These are phyloP conservation scores for Cladosporium sp. DNA, from an alignment of 2,329 filamentous ascomycete genomes.

Conservation along the genomic window DNA sequence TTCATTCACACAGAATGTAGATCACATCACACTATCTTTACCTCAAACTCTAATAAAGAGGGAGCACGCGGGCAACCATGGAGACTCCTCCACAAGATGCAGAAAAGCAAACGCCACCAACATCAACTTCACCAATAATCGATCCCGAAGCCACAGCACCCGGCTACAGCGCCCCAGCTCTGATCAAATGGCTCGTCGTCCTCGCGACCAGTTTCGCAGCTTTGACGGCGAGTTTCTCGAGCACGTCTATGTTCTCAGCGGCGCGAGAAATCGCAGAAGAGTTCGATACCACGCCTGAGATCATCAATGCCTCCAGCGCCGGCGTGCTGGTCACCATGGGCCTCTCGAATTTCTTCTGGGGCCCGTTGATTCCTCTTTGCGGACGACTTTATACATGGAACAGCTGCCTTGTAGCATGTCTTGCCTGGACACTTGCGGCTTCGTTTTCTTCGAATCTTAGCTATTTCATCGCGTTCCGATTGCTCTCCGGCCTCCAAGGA, in stretches of 20 bases:
- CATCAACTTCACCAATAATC: slow-evolving; percentile 15
- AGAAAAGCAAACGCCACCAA: slow-evolving; percentile 22
- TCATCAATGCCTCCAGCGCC: slow-evolving; percentile 73
- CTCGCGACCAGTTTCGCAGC: slow-evolving; percentile 69
- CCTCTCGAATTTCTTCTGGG: slow-evolving; percentile 67
- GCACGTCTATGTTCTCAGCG: slow-evolving; percentile 70
- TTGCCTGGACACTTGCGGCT: slow-evolving; percentile 67
- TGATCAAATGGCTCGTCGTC: slow-evolving; percentile 63
- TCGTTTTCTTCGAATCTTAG: slow-evolving; percentile 68
- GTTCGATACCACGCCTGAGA: slow-evolving; percentile 63
- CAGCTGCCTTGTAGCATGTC: slow-evolving; percentile 61
- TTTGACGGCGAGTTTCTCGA: slow-evolving; percentile 71
- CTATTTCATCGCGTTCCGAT: slow-evolving; percentile 70
- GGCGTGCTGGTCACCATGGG: slow-evolving; percentile 72
- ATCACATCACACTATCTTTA: not conserved
- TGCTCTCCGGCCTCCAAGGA: slow-evolving; percentile 72
- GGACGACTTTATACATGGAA: slow-evolving; percentile 52
- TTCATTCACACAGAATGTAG: not conserved
- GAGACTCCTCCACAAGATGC: slow-evolving; percentile 15
- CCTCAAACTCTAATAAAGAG: not conserved
- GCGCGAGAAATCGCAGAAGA: slow-evolving; percentile 69
- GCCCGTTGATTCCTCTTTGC: slow-evolving; percentile 58
- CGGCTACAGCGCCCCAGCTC: slow-evolving; percentile 25
- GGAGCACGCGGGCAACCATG: not conserved
- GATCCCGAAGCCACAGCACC: slow-evolving; percentile 24